Base-by-base conservation (phyloP, 371 early-diverging fungal genomes). In the Mortierella sp. region DNA sequence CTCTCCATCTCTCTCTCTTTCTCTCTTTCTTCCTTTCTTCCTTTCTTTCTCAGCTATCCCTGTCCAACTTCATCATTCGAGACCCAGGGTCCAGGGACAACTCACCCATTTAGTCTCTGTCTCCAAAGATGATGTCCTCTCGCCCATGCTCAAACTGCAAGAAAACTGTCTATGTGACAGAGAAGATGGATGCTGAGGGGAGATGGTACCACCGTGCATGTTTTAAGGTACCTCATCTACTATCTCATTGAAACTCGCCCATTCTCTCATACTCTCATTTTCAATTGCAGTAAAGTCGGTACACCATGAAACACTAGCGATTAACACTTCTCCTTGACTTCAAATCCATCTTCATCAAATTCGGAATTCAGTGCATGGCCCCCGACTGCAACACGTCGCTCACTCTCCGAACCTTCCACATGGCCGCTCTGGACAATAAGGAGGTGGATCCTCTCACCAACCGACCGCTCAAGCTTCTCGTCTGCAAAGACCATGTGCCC, bases 181-280 rank as follows among this genome's bases (percentile, higher is more conserved):
- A 91, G 64, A 89, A 88, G 74, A 70, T 89, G 25, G 89, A 89
- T 44, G 90, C 88, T 9, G 89, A 88, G 44, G 82, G 83, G 12
- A 79, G 83, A 47, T 83, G 83, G 62, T 91, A 86, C 70, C 89
- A 89, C 62, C 87, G 88, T 59, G 70, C 81, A 15, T 84, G 87
- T 64, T 83, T 87, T 81, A 85, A 84, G 85, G 87, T 85, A 81
- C 37, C 37, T n/a, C n/a, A n/a, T n/a, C n/a, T n/a, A n/a, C n/a
- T n/a, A n/a, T n/a, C n/a, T n/a, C n/a, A n/a, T n/a, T n/a, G n/a
- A n/a, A n/a, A n/a, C n/a, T n/a, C n/a, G n/a, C n/a, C n/a, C n/a
- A n/a, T n/a, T 19, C 60, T 53, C 50, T 37, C 21, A 19, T 25
- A 19, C 37, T 7, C 37, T 26, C n/a, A 25, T 29, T 28, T 62